Conservation (phyloP, 2,329 filamentous ascomycete species). For the Curvularia eragrostidis region DNA sequence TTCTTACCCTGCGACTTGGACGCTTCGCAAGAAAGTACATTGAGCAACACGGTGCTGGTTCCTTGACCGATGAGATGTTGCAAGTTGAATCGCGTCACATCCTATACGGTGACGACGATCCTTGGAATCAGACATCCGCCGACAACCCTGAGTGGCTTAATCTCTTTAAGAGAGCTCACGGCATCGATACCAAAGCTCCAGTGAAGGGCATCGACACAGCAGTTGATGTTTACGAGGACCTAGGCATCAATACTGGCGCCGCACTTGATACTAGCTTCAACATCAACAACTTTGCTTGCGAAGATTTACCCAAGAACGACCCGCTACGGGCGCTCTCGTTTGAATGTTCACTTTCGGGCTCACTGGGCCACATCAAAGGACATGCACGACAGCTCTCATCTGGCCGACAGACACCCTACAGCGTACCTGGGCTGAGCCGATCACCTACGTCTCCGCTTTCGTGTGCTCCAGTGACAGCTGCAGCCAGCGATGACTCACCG, state of each 20-base stretch:
- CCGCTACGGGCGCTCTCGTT: constrained; percentile 26
- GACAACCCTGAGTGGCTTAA: constrained; percentile 56
- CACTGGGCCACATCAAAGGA: constrained; percentile 18
- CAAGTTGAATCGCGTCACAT: constrained; percentile 57
- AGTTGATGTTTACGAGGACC: constrained; percentile 45
- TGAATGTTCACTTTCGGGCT: constrained; percentile 40
- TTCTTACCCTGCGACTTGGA: constrained; percentile 56
- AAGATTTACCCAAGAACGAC: constrained; percentile 16
- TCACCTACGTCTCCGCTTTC: constrained; percentile 27
- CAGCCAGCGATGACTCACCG: constrained; percentile 13
- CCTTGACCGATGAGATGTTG: constrained; percentile 58
- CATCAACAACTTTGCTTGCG: constrained; percentile 33
- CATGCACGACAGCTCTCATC: constrained; percentile 24
- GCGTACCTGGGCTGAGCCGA: constrained; percentile 24
- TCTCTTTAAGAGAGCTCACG: constrained; percentile 59
- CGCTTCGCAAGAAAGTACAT: constrained; percentile 53
- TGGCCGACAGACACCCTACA: constrained; percentile 24
- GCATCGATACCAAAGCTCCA: constrained; percentile 36
- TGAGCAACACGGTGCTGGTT: constrained; percentile 43
- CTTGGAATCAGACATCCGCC: constrained; percentile 55
- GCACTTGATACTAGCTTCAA: constrained; percentile 41
- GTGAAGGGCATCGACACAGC: constrained; percentile 18
- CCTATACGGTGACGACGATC: constrained; percentile 57
- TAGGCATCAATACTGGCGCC: constrained; percentile 34
- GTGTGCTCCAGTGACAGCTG: constrained; percentile 18